Percentiles rank a stretch among this genome's conserved stretches.
phyloP scores from a whole-genome alignment of 768 basidiomycete genomes.

The Lactarius pseudohatsudake region DNA sequence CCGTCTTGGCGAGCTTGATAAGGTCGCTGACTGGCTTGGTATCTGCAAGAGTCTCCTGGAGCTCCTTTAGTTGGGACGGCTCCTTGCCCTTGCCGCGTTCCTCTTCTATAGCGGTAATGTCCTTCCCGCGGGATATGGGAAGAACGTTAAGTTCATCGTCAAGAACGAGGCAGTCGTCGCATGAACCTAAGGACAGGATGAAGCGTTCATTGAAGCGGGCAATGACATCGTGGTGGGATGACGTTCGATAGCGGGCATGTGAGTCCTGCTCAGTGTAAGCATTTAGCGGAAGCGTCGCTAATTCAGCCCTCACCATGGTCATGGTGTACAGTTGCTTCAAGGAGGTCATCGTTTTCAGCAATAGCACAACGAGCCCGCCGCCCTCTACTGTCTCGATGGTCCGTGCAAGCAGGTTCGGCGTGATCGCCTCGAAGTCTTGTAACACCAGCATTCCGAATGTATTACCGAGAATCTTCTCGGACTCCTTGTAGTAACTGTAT shows the following conservation, averaged over 20 bases:
- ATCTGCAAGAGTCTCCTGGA: slow-evolving; percentile 76
- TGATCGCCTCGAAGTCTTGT: slow-evolving; percentile 98
- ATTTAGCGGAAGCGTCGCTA: neutral
- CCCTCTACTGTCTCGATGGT: slow-evolving; percentile 99
- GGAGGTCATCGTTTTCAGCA: slow-evolving; percentile 94
- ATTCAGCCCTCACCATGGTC: slow-evolving; percentile 55
- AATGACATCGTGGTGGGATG: slow-evolving; percentile 83
- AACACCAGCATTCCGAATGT: slow-evolving; percentile 97
- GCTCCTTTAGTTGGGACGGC: slow-evolving; percentile 68
- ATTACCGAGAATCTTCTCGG: slow-evolving; percentile 93
- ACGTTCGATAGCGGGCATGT: slow-evolving; percentile 90
- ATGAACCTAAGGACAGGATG: slow-evolving; percentile 93
- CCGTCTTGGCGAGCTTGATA: slow-evolving; percentile 84
- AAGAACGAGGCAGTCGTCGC: slow-evolving; percentile 87
- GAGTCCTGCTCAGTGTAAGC: slow-evolving; percentile 67
- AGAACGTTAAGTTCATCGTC: slow-evolving; percentile 98
- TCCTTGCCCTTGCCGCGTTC: slow-evolving; percentile 49
- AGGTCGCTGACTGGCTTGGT: slow-evolving; percentile 88
- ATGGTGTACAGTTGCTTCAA: slow-evolving; percentile 89
- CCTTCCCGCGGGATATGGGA: slow-evolving; percentile 92
- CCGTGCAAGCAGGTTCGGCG: slow-evolving; percentile 92
- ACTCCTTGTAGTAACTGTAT: slow-evolving; percentile 88
- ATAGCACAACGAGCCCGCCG: slow-evolving; percentile 82
- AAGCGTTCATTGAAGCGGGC: slow-evolving; percentile 99
- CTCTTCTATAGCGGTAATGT: slow-evolving; percentile 69